A percentile compares a stretch with the other conserved stretches of the same genome.
Conservation (phyloP, 2,329 filamentous ascomycete genomes). For the Drechslerella coelobrocha region DNA sequence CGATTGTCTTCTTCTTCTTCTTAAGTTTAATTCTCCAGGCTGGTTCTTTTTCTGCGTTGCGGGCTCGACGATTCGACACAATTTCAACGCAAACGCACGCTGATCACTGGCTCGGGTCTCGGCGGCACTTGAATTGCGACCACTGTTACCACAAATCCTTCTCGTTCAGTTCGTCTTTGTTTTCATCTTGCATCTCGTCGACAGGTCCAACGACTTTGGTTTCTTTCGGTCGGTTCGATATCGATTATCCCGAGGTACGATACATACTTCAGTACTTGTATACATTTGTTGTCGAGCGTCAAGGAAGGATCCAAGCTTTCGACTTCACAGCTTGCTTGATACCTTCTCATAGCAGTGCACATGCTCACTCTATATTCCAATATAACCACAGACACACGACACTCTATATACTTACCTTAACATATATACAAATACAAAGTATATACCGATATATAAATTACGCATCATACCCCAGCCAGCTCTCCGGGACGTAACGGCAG, state of each 20-base stretch:
- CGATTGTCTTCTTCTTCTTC: slow-evolving; percentile 11
- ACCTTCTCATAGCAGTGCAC: too few species aligned
- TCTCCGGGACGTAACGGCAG: background rate
- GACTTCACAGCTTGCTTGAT: too few species aligned
- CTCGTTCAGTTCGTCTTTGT: background rate
- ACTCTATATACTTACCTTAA: too few species aligned
- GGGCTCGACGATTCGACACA: slow-evolving; percentile 33
- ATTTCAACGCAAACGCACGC: slow-evolving; percentile 50
- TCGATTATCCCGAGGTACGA: background rate
- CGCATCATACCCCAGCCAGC: background rate
- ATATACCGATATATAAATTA: background rate
- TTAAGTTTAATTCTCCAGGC: background rate
- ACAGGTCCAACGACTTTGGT: background rate
- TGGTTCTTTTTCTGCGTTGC: slow-evolving; percentile 38
- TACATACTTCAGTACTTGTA: background rate
- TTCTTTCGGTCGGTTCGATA: background rate
- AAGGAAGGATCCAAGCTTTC: too few species aligned
- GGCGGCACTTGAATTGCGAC: background rate
- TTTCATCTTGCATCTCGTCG: background rate
- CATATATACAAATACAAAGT: background rate
- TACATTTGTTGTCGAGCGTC: too few species aligned
- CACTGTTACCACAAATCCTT: background rate
- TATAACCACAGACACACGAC: too few species aligned
- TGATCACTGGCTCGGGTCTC: slow-evolving; percentile 5
- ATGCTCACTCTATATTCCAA: too few species aligned